Conservation (phyloP, 208 protist genomes). For the Crithidia brevicula region DNA sequence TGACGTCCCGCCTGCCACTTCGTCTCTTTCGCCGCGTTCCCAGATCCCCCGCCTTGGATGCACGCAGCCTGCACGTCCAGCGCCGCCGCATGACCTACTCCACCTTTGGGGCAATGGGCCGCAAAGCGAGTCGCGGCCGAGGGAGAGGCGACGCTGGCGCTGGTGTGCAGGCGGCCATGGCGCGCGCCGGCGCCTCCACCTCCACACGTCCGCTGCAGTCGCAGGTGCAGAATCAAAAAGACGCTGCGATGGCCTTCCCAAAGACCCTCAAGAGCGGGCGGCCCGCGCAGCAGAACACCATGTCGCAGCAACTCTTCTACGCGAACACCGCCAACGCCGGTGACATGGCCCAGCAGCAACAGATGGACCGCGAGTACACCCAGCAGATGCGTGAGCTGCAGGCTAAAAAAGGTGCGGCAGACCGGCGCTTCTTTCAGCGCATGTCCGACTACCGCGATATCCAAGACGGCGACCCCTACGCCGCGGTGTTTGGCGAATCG, state of each 20-base stretch:
- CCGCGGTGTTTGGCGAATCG: conserved; percentile 68
- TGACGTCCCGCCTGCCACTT: too few species aligned
- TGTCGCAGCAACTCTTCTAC: conserved; percentile 64
- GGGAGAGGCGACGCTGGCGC: background rate
- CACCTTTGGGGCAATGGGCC: conserved; percentile 37
- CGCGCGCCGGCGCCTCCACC: conserved; percentile 10
- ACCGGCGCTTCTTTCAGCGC: conserved; percentile 71
- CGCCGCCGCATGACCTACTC: conserved; percentile 35
- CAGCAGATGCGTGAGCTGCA: conserved; percentile 49
- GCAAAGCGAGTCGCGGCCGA: background rate
- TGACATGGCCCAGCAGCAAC: conserved; percentile 47
- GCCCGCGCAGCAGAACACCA: conserved; percentile 64
- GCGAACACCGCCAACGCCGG: conserved; percentile 37
- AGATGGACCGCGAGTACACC: conserved; percentile 48
- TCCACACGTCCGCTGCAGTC: conserved; percentile 53
- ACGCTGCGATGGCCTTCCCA: conserved; percentile 66
- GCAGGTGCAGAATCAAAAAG: conserved; percentile 41
- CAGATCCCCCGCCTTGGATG: too few species aligned
- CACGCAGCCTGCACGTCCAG: conserved; percentile 11
- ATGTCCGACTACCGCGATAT: conserved; percentile 80
- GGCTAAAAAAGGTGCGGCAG: conserved; percentile 27
- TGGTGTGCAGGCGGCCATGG: background rate
- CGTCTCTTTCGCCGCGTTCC: too few species aligned
- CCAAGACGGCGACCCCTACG: conserved; percentile 75
- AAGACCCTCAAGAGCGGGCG: conserved; percentile 82